Conservation (phyloP, 2,329 filamentous ascomycete species). For the Westerdykella aurantiaca region DNA sequence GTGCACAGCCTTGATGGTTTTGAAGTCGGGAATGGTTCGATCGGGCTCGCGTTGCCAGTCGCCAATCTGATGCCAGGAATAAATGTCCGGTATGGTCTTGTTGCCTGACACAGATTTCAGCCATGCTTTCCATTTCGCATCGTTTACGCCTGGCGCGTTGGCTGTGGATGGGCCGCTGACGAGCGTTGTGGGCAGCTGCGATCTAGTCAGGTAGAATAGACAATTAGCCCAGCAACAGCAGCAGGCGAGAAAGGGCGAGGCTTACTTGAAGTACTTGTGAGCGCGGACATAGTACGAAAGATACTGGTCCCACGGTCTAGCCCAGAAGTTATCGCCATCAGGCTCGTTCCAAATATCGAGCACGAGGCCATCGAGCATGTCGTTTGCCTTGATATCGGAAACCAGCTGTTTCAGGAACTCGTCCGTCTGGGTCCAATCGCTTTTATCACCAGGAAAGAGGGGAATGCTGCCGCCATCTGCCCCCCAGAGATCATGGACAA, state of each 20-base stretch:
- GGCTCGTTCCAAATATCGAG: conserved; percentile 54
- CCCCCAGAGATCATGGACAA: conserved; percentile 47
- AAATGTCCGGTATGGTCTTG: conserved; percentile 40
- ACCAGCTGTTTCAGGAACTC: conserved; percentile 39
- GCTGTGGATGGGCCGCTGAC: conserved; percentile 40
- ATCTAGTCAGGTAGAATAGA: neutral
- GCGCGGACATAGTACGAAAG: conserved; percentile 38
- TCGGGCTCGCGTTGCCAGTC: conserved; percentile 14
- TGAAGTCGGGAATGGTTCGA: conserved; percentile 22
- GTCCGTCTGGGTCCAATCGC: conserved; percentile 45
- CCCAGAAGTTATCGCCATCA: conserved; percentile 39
- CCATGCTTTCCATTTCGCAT: conserved; percentile 38
- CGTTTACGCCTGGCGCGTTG: conserved; percentile 19
- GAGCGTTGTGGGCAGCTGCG: conserved; percentile 3
- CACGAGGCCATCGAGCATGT: conserved; percentile 35
- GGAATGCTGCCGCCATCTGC: conserved; percentile 41
- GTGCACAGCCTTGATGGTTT: conserved; percentile 22
- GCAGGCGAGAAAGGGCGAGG: conserved; percentile 8
- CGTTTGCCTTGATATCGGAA: conserved; percentile 35
- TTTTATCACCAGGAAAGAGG: conserved; percentile 47
- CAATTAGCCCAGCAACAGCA: neutral
- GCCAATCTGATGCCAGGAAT: conserved; percentile 42
- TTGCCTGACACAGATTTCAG: conserved; percentile 32
- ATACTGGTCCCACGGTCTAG: conserved; percentile 36
- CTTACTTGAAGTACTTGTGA: conserved; percentile 36